Base-by-base conservation (phyloP, 1,284 basidiomycete species). In the Pseudozyma flocculosa region DNA sequence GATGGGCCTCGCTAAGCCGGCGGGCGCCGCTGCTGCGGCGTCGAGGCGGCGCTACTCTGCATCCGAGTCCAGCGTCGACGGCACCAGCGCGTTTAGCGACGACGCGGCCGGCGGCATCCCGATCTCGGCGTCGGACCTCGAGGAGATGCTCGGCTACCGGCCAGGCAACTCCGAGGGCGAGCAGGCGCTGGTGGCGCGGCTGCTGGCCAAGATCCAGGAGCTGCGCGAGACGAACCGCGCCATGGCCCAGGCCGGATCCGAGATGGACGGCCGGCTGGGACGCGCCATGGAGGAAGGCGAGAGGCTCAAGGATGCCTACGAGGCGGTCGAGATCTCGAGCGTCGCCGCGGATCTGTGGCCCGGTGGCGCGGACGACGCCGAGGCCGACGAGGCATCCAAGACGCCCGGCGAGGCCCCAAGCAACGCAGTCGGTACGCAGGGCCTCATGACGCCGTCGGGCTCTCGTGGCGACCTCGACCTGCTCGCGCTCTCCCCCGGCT, bases 161-260 rank as follows among this genome's bases (percentile, higher is more conserved):
- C 37, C 37, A 4, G 37, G 37, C 5, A 17, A 49, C 7, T 40
- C 52, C 14, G 45, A 29, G 2, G 58, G 52, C 21, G 70, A 74
- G 39, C 56, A 59, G 13, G 70, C 62, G 19, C 45, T 74, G 2
- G 48, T 74, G 0, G 54, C 60, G 1, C 72, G 68, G 34, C 50
- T 74, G 4, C 49, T 74, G 14, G 56, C 62, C 50, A 74, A 74
- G 51, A 62, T 74, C 50, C 58, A 59, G 19, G 72, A 74, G 48
- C 53, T 74, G 8, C 70, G 72, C 45, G 68, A 72, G 43, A 68
- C 68, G 4, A 74, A 74, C 41, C 38, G 48, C 0, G 62, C 56
- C 17, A 68, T 74, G 51, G 57, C 63, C 7, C 51, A 47, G 36
- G 61, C 54, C 5, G 67, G 62, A 23, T 53, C 54, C 22, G 70